These are phyloP conservation scores for Cymbidium sinense DNA, from an alignment of 106 monocot species.

Conservation along the genomic window DNA sequence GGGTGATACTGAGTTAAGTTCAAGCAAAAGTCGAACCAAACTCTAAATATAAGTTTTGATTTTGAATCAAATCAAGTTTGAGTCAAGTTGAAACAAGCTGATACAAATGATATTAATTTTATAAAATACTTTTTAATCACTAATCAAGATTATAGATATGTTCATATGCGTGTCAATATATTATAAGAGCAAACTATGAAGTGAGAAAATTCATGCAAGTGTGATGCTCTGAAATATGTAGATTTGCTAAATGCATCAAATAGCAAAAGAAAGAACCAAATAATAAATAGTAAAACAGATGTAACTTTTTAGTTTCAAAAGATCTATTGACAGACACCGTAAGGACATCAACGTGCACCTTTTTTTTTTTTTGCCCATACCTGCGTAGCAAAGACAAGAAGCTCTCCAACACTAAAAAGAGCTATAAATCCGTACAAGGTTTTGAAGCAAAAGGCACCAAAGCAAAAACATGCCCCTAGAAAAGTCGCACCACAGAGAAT, in stretches of 20 bases:
- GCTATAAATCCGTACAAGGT: slow-evolving; percentile 82
- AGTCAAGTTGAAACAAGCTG: no score
- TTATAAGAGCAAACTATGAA: not conserved
- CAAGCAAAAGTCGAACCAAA: not conserved
- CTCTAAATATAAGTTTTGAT: not conserved
- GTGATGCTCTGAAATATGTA: not conserved
- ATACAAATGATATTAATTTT: no score
- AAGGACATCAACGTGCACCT: not conserved
- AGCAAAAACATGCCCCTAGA: slow-evolving; percentile 84
- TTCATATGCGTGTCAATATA: not conserved
- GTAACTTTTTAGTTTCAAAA: no score
- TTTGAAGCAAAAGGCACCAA: slow-evolving; percentile 88
- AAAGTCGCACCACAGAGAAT: slow-evolving; percentile 86
- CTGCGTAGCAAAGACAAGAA: slow-evolving; percentile 94
- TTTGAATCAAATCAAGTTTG: no score
- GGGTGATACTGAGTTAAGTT: not conserved
- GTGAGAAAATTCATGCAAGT: not conserved
- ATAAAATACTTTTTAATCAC: no score
- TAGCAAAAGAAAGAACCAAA: not conserved
- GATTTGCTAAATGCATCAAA: not conserved
- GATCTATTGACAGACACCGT: not conserved
- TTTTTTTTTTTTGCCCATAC: slow-evolving; percentile 16
- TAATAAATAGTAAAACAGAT: not conserved
- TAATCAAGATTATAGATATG: no score
- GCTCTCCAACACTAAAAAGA: slow-evolving; percentile 74